Evolutionary conservation across 768 basidiomycete genomes (phyloP).

Genomic region (Lentinus brumalis): DNA sequence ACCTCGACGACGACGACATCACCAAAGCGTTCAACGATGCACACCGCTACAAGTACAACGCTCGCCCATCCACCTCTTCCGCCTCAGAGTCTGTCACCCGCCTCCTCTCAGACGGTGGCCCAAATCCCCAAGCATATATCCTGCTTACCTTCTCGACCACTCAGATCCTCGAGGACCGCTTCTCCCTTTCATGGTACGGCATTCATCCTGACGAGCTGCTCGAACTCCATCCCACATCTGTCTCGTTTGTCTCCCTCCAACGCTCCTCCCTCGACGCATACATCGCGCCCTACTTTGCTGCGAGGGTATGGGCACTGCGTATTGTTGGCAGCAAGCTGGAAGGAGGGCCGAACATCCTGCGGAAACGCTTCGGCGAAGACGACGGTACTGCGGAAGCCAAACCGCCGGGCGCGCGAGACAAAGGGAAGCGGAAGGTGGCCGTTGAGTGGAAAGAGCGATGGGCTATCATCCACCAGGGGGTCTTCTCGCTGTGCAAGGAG

Average conservation of each 20-base stretch:
- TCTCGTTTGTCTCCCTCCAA: slow-evolving; percentile 43
- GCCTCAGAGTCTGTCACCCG: slow-evolving; percentile 37
- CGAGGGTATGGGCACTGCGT: slow-evolving; percentile 53
- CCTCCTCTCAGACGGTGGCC: slow-evolving; percentile 57
- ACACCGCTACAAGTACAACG: slow-evolving; percentile 24
- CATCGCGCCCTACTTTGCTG: slow-evolving; percentile 60
- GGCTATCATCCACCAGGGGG: slow-evolving; percentile 60
- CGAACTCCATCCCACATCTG: slow-evolving; percentile 55
- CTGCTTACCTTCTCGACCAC: slow-evolving; percentile 71
- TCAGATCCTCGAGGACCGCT: slow-evolving; percentile 69
- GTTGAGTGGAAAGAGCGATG: slow-evolving; percentile 67
- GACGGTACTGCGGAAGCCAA: slow-evolving; percentile 3
- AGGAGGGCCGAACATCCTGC: neutral
- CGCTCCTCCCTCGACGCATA: slow-evolving; percentile 45
- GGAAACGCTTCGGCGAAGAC: slow-evolving; percentile 4
- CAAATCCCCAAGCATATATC: slow-evolving; percentile 60
- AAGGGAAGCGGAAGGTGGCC: slow-evolving; percentile 31
- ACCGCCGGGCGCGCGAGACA: slow-evolving; percentile 1
- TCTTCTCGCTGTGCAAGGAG: slow-evolving; percentile 55
- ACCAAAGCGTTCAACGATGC: slow-evolving; percentile 23
- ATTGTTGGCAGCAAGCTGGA: slow-evolving; percentile 36
- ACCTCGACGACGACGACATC: slow-evolving; percentile 30
- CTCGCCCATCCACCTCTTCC: slow-evolving; percentile 16
- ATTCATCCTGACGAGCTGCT: slow-evolving; percentile 66
- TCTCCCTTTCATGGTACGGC: slow-evolving; percentile 56